Conservation (phyloP, 345 rosid genomes). For the Heritiera littoralis region DNA sequence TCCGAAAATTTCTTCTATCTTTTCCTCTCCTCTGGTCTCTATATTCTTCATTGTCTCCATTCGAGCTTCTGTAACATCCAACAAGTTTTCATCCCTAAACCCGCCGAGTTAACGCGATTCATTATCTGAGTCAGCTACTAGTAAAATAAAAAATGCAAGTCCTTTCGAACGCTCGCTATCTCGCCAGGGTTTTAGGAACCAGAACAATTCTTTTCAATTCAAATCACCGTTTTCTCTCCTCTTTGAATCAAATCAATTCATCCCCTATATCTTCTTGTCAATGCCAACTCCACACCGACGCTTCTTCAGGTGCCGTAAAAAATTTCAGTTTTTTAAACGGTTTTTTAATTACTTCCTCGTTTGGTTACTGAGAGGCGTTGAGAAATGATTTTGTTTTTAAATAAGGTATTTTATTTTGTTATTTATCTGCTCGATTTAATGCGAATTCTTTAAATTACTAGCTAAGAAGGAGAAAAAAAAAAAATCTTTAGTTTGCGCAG, state of each 20-base stretch:
- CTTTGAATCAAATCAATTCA: constrained; percentile 26
- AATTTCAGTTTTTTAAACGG: neutral
- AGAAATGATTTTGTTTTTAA: neutral
- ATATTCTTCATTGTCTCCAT: too few relatives aligned
- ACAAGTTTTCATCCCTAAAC: neutral
- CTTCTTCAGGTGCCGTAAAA: constrained; percentile 38
- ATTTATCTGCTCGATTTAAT: neutral
- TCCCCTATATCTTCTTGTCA: constrained; percentile 26
- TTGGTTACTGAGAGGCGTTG: neutral
- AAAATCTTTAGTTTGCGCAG: neutral
- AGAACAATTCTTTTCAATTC: constrained; percentile 26
- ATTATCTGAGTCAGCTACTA: neutral
- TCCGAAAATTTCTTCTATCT: too few relatives aligned
- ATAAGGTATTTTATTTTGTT: neutral
- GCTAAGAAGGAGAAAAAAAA: neutral
- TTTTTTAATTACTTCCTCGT: neutral
- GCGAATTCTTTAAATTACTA: neutral
- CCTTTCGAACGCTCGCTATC: constrained; percentile 41
- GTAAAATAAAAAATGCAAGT: constrained; percentile 38
- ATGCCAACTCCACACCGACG: constrained; percentile 19
- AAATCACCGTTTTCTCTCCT: constrained; percentile 28
- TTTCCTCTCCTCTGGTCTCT: too few relatives aligned
- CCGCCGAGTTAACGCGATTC: constrained; percentile 15
- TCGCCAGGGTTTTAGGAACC: constrained; percentile 43
- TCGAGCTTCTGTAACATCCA: too few relatives aligned